Base-by-base conservation (phyloP, 202 grass and related monocot species). In the Schoenoplectus tabernaemontani region DNA sequence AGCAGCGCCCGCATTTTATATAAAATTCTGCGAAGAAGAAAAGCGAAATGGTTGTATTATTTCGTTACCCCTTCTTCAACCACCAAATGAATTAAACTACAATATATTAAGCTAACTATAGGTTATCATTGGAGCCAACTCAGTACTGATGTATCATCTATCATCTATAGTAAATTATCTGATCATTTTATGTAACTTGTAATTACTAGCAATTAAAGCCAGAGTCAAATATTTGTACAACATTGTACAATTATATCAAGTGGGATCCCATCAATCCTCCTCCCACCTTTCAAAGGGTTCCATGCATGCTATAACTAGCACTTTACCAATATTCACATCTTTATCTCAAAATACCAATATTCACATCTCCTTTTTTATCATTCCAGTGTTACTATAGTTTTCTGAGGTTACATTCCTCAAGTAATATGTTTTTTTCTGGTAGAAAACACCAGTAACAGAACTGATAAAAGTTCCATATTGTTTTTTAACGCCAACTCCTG, bases 221-320 rank as follows among this genome's bases (percentile, higher is more conserved):
- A 65, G 37, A 80, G 41, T 80, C 59, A 33, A 64, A 51, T 80
- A 36, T 63, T 63, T 80, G 78, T 64, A 51, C 78, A 80, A 53
- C 33, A 34, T 61, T 34, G 59, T 80, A 64, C 59, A 80, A 64
- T 63, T 64, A 48, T 64, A 47, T 60, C 77, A 64, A 65, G 59
- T 65, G 58, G 78, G 57, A 65, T 37, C 78, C 59, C 59, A 64
- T 80, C 59, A 64, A 65, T 80, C 8, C 60, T 51, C 4, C 30
- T n/a, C 16, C 41, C 77, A 65, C 51, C 59, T 33, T 80, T 80
- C 17, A 41, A 78, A 37, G 73, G 73, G 53, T 28, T 77, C 73
- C 47, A 77, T 58, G 73, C 50, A 53, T 42, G 48, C 26, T 74
- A 75, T 19, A 34, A 15, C 53, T 19, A 54, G 16, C 26, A 53